These are phyloP conservation scores for Chaetomium strumarium DNA, from an alignment of 2,329 filamentous ascomycete species.

Conservation along the genomic window DNA sequence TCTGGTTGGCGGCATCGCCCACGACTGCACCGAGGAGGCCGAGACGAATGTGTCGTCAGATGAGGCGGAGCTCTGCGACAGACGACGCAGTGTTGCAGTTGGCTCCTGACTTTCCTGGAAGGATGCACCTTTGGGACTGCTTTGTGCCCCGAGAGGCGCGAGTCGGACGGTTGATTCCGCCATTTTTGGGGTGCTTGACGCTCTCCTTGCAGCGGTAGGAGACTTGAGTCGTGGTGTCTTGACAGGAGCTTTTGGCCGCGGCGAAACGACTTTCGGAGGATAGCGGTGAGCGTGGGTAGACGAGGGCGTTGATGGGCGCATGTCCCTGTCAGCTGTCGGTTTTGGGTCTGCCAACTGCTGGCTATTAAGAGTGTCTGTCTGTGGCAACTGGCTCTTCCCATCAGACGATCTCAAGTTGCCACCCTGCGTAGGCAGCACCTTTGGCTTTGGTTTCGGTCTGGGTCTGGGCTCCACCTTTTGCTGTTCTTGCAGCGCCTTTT, in stretches of 20 bases:
- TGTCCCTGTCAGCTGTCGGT: constrained; percentile 18
- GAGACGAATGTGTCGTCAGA: constrained; percentile 44
- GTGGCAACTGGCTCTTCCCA: neutral
- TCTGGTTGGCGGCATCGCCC: constrained; percentile 23
- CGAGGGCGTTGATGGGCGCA: constrained; percentile 18
- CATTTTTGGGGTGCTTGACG: neutral
- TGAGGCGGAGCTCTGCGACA: constrained; percentile 31
- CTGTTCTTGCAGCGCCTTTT: neutral
- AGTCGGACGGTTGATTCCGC: neutral
- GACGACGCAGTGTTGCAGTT: constrained; percentile 9
- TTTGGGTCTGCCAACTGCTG: neutral
- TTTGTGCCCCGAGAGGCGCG: neutral
- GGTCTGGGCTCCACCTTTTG: constrained; percentile 20
- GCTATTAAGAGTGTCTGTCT: neutral
- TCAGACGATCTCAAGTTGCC: neutral
- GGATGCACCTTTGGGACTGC: neutral
- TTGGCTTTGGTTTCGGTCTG: constrained; percentile 27
- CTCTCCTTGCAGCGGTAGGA: constrained; percentile 24
- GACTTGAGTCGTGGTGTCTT: constrained; percentile 30
- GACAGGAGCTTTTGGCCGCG: constrained; percentile 30
- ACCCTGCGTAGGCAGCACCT: constrained; percentile 13
- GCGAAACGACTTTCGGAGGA: constrained; percentile 27
- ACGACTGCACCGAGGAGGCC: constrained; percentile 28
- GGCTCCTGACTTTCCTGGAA: neutral
- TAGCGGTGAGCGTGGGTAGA: constrained; percentile 11